Evolutionary conservation across 805 yeast species (phyloP), one percentile per base, ranked within the genome.

Genomic region (Kuraishia borneana): DNA sequence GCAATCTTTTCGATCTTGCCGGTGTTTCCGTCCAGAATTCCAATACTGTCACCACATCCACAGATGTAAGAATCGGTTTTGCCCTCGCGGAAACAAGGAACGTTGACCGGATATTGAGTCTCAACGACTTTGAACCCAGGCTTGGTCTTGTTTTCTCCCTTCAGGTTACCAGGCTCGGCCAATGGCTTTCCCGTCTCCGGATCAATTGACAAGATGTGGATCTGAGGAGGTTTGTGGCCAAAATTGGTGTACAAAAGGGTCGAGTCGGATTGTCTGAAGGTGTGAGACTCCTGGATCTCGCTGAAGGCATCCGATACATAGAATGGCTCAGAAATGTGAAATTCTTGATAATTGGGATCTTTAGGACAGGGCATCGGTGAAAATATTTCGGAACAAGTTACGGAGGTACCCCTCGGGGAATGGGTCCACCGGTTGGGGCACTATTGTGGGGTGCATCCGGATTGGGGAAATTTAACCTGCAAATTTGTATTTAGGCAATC

Each of bases 171-270:
- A 26, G 2, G 31, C 35, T 7, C 44, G 44, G 28, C 38, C 36
- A 13, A 35, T 34, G 18, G 52, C 44, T 18, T 44, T 48, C 12
- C 53, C 10, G 51, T 43, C 13, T 18, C 21, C 21, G 41, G 37
- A 36, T 49, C 48, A 16, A 55, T 17, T 20, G 40, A 34, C 12
- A 53, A 36, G 19, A 53, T 48, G 36, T 50, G 53, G 17, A 53
- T 39, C 33, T 52, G 51, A 10, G 47, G 44, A 25, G 47, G 42
- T 21, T 33, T 19, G 36, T 37, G 30, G 13, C 45, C 38, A 31
- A 53, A 49, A 41, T 56, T 60, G 26, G 45, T 50, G 35, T 48
- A 56, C 41, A 55, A 60, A 29, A 56, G 43, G 18, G 60, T 55
- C 38, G 37, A 30, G 43, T 56, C 60, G 9, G 44, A 42, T 18